These are phyloP conservation scores for Penicillium cosmopolitanum DNA, from an alignment of 495 filamentous ascomycete species.

Conservation along the genomic window DNA sequence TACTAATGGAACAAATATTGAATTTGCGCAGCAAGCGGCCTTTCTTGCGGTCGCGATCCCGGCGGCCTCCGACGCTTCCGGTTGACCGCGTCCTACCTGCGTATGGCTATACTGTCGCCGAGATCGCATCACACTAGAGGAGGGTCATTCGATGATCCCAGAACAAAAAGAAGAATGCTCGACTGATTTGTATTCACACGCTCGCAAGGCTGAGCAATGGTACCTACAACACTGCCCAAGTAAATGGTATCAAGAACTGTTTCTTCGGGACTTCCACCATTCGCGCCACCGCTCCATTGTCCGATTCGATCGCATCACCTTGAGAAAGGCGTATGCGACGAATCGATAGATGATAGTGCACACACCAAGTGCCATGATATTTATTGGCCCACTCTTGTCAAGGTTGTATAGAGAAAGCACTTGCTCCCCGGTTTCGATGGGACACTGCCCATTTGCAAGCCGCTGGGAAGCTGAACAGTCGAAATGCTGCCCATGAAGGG, in stretches of 20 bases:
- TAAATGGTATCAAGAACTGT: not conserved
- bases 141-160: no score
- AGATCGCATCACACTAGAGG: not conserved
- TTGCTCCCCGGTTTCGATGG: slow-evolving; percentile 62
- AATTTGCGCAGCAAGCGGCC: not conserved
- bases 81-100: not conserved
- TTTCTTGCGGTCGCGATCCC: not conserved
- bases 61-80: slow-evolving; percentile 1
- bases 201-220: not conserved
- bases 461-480: slow-evolving; percentile 59
- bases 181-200: not conserved
- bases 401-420: slow-evolving; percentile 67
- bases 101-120: not conserved
- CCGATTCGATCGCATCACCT: slow-evolving; percentile 41
- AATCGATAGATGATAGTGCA: slow-evolving; percentile 65
- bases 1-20: not conserved
- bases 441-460: slow-evolving; percentile 60
- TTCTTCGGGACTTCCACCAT: slow-evolving; percentile 24
- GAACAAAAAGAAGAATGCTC: no score
- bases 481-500: slow-evolving; percentile 58
- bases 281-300: slow-evolving; percentile 33
- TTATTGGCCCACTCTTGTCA: slow-evolving; percentile 56
- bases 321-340: slow-evolving; percentile 64
- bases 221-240: not conserved
- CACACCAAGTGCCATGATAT: slow-evolving; percentile 62